Percentiles rank a stretch among this genome's conserved stretches.
phyloP scores from a whole-genome alignment of 2,329 filamentous ascomycete genomes.

The Alternaria consortialis region DNA sequence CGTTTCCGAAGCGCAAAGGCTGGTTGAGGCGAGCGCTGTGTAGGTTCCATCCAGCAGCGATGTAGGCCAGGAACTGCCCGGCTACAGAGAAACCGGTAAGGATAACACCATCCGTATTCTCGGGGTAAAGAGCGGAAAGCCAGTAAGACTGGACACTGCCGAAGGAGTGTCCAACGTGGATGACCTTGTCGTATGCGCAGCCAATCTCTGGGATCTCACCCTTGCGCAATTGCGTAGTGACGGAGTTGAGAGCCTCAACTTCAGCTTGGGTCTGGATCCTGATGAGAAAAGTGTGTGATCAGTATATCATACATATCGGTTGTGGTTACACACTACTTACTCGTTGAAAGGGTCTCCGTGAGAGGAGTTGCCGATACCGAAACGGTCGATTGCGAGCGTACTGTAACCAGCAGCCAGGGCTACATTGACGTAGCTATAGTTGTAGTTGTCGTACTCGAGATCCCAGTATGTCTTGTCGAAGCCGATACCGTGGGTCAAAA shows the following conservation, averaged over 20 bases:
- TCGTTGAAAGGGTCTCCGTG: constrained; percentile 68
- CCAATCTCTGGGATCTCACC: constrained; percentile 57
- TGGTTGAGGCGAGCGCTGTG: constrained; percentile 56
- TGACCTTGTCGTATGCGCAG: constrained; percentile 54
- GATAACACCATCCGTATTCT: constrained; percentile 65
- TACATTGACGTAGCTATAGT: constrained; percentile 69
- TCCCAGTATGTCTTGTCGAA: constrained; percentile 71
- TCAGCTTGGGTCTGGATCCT: constrained; percentile 66
- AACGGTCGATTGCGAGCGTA: constrained; percentile 69
- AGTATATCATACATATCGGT: not conserved
- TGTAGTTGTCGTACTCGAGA: constrained; percentile 63
- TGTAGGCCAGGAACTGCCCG: constrained; percentile 54
- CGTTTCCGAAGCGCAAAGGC: constrained; percentile 52
- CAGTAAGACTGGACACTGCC: constrained; percentile 67
- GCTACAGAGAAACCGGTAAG: constrained; percentile 68
- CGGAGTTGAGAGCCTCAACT: constrained; percentile 63
- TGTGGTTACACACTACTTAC: constrained; percentile 4
- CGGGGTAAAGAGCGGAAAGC: constrained; percentile 62
- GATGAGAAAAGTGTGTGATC: not conserved
- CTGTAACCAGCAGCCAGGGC: constrained; percentile 66
- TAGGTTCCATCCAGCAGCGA: constrained; percentile 59
- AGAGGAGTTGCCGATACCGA: constrained; percentile 67
- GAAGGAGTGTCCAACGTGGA: constrained; percentile 72
- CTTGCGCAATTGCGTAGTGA: constrained; percentile 62
- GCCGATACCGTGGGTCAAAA: constrained; percentile 64